Percentiles rank a stretch among this genome's conserved stretches.
phyloP scores from a whole-genome alignment of 164 flowering plant species.

The Piper betle region DNA sequence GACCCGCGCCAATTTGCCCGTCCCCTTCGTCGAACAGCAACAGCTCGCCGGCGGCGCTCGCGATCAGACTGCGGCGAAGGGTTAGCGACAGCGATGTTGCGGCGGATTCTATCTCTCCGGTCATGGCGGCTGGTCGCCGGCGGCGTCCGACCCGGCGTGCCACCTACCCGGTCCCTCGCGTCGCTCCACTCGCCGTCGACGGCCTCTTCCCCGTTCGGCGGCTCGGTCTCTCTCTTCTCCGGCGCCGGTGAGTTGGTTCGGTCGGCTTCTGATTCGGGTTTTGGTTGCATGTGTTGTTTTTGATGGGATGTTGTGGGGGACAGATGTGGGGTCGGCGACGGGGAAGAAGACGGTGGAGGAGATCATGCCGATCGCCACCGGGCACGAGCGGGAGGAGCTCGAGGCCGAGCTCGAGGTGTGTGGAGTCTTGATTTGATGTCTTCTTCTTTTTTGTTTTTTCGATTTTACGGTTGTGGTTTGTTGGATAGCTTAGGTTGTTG shows the following conservation, averaged over 20 bases:
- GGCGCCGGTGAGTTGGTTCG: slow-evolving; percentile 23
- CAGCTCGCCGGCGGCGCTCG: neutral
- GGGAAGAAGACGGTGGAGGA: slow-evolving; percentile 66
- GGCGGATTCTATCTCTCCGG: slow-evolving; percentile 47
- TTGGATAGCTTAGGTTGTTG: neutral
- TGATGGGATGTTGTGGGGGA: slow-evolving; percentile 1
- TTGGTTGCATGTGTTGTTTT: neutral
- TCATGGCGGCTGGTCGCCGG: slow-evolving; percentile 20
- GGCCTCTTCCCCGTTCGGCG: slow-evolving; percentile 14
- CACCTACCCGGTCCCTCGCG: slow-evolving; percentile 5
- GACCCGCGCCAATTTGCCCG: too few species aligned
- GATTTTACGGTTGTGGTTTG: neutral
- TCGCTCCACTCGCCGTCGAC: slow-evolving; percentile 2
- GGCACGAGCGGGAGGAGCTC: slow-evolving; percentile 90
- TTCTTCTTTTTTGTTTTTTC: neutral
- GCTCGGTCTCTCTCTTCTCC: slow-evolving; percentile 20
- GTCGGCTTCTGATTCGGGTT: neutral
- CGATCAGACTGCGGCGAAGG: neutral
- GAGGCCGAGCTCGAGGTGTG: slow-evolving; percentile 62
- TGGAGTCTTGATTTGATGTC: neutral
- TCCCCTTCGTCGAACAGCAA: too few species aligned
- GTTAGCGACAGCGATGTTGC: slow-evolving; percentile 34
- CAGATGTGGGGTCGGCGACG: slow-evolving; percentile 3
- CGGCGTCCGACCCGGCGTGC: slow-evolving; percentile 6
- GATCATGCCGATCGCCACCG: slow-evolving; percentile 88